Evolutionary conservation across 139 green algal species (phyloP).

Genomic region (Ulvella scutata): DNA sequence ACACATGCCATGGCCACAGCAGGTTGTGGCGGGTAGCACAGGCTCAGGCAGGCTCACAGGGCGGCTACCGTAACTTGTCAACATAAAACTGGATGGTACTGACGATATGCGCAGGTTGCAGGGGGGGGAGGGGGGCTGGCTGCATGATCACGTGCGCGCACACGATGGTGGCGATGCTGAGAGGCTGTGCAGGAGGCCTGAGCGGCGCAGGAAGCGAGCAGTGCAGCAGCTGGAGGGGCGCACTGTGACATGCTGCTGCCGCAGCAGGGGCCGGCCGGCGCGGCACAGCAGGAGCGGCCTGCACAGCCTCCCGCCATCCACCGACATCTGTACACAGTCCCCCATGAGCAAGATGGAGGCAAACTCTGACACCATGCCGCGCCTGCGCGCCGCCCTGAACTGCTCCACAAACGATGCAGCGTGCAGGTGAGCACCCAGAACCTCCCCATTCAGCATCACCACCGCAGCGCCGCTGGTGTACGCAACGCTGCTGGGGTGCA

Average conservation of each 20-base stretch:
- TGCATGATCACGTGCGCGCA: no score
- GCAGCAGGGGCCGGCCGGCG: constrained; percentile 66
- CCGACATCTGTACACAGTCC: constrained; percentile 47
- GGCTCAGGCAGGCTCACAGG: no score
- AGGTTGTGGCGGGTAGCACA: no score
- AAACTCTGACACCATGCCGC: constrained; percentile 69
- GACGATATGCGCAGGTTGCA: no score
- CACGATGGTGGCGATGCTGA: no score
- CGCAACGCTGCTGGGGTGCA: constrained; percentile 21
- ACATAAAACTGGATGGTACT: no score
- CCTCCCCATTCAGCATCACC: constrained; percentile 88
- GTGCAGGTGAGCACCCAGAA: constrained; percentile 63
- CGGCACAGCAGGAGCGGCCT: constrained; percentile 95
- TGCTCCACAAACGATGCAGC: constrained; percentile 32
- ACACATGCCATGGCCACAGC: no score
- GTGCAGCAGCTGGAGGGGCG: constrained; percentile 25
- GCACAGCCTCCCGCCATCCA: constrained; percentile 87
- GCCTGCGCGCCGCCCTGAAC: constrained; percentile 35
- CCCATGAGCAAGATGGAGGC: constrained; percentile 15
- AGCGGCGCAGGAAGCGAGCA: not conserved
- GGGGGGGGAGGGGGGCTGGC: no score
- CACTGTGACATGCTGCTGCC: constrained; percentile 46
- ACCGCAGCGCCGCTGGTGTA: constrained; percentile 40
- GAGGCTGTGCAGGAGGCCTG: no score
- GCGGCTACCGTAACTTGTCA: no score